Base-by-base conservation (phyloP, 2,329 filamentous ascomycete genomes). In the Neonectria hederae region DNA sequence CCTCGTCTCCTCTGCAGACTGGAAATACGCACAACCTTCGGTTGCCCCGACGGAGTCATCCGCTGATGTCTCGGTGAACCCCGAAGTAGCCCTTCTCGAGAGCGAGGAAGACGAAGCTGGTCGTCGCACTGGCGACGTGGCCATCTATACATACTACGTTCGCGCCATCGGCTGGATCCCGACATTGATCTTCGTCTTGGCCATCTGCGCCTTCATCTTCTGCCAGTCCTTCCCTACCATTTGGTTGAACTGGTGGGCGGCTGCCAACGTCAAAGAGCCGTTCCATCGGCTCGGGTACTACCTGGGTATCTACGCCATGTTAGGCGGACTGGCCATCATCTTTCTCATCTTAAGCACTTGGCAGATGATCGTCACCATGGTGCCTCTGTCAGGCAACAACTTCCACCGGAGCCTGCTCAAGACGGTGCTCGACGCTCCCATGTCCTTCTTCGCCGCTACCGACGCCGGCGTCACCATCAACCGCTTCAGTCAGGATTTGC, bases 401-500 rank as follows among this genome's bases (percentile, higher is more conserved):
- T 69, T 74, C 21, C 72, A 74, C 17, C 61, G 60, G 22, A 69
- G 60, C 19, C 55, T 74, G 0, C 58, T 74, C 10, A 68, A 61
- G 10, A 67, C 69, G 7, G 71, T 74, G 0, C 66, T 74, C 38
- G 60, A 71, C 6, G 76, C 77, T 0, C 76, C 77, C 26, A 69
- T 79, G 65, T 74, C 74, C 9, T 81, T 80, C 66, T 78, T 78
- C 45, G 73, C 74, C 1, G 54, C 67, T 2, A 78, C 74, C 3
- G 79, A 81, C 53, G 65, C 72, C 5, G 79, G 80, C 0, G 52
- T 74, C 2, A 78, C 76, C 5, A 72, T 77, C 28, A 81, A 81
- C 54, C 63, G 79, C 14, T 81, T 81, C 60, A 79, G 76, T 28
- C 79, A 81, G 52, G 80, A 82, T 56, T 66, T 81, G 0, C 75